Percentiles rank a stretch among this genome's conserved stretches.
phyloP scores from a whole-genome alignment of 2,329 filamentous ascomycete species.

The Fusarium papillatum region DNA sequence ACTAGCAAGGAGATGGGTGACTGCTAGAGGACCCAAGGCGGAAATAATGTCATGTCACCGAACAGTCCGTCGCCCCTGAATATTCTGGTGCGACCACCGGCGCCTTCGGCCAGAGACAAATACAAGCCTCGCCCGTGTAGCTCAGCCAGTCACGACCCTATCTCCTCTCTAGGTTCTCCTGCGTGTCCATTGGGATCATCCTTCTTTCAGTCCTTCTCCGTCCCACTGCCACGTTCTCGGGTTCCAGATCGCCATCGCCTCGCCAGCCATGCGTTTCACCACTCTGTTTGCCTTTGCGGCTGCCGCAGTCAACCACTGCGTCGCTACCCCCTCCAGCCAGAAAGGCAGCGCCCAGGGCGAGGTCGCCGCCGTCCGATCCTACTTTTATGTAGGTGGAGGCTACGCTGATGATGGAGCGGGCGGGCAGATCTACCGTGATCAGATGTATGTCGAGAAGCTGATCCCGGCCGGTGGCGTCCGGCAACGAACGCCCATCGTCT shows the following conservation, averaged over 20 bases:
- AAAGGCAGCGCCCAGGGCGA: constrained; percentile 8
- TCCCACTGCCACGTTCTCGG: constrained; percentile 1
- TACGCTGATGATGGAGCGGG: constrained; percentile 37
- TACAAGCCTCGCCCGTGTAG: not conserved
- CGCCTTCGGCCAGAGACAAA: not conserved
- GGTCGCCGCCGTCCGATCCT: constrained; percentile 31
- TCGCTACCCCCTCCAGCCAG: not conserved
- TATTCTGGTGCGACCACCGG: not conserved
- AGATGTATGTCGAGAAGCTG: constrained; percentile 44
- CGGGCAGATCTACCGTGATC: constrained; percentile 37
- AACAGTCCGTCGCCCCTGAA: not conserved
- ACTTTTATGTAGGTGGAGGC: constrained; percentile 34
- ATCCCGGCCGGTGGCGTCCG: constrained; percentile 17
- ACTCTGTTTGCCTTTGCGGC: not conserved
- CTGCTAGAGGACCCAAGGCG: not conserved
- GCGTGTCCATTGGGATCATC: not conserved
- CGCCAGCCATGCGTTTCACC: constrained; percentile 2
- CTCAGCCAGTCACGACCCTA: not conserved
- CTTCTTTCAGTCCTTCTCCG: not conserved
- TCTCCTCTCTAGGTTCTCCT: not conserved
- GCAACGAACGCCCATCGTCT: constrained; percentile 33
- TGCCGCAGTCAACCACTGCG: not conserved
- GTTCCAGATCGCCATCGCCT: not conserved
- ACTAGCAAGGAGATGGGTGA: constrained; percentile 1
- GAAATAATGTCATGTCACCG: constrained; percentile 1